Conservation (phyloP, 306 rosid genomes). For the Medicago arabica region DNA sequence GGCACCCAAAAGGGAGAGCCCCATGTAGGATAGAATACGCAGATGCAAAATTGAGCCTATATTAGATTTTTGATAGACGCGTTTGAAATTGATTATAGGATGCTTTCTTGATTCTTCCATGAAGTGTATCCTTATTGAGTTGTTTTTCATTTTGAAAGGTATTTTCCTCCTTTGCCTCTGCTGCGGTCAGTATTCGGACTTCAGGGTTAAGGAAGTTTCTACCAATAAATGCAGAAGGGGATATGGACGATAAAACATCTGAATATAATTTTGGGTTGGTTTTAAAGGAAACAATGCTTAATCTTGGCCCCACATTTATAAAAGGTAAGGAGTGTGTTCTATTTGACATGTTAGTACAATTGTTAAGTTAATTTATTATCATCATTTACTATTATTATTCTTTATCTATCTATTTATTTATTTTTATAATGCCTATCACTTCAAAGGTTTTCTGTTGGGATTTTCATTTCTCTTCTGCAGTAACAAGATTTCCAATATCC, state of each 20-base stretch:
- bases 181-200: slow-evolving; percentile 73
- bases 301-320: slow-evolving; percentile 92
- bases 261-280: slow-evolving; percentile 77
- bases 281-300: slow-evolving; percentile 86
- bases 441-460: slow-evolving; percentile 39
- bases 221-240: slow-evolving; percentile 48
- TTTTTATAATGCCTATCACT: slow-evolving; percentile 36
- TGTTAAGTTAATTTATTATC: slow-evolving; percentile 21
- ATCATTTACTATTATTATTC: slow-evolving; percentile 22
- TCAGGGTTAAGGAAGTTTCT: slow-evolving; percentile 59
- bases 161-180: slow-evolving; percentile 76
- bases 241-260: slow-evolving; percentile 53
- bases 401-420: not conserved
- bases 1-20: too few relatives aligned
- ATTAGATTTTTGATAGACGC: slow-evolving; percentile 21
- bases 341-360: slow-evolving; percentile 20
- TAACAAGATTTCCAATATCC: slow-evolving; percentile 55
- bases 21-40: not conserved
- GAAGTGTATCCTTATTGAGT: slow-evolving; percentile 44
- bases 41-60: slow-evolving; percentile 14
- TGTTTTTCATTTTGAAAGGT: slow-evolving; percentile 64
- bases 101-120: slow-evolving; percentile 23
- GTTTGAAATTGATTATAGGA: slow-evolving; percentile 23
- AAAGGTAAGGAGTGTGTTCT: slow-evolving; percentile 68
- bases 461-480: slow-evolving; percentile 51